Base-by-base conservation (phyloP, 2,329 filamentous ascomycete genomes). In the Bipolaris zeicola region DNA sequence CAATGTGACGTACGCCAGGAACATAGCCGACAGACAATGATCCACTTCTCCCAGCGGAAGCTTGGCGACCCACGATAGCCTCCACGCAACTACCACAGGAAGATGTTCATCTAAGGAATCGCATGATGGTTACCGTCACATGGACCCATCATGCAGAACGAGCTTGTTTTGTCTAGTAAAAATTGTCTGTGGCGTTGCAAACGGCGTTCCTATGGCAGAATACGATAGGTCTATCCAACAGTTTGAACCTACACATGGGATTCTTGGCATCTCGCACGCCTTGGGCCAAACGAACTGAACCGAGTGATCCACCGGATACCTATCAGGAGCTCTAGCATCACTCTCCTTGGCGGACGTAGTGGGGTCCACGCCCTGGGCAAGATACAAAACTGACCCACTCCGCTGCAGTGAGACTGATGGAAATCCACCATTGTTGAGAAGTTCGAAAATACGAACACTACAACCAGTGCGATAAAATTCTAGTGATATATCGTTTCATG, bases 1-100 rank as follows among this genome's bases (percentile, higher is more conserved):
- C 49, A 45, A 34, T 31, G 55, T 71, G 67, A 71, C 68, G 68
- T 71, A 64, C 62, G 68, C 67, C 68, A 45, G 57, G 64, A 24
- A 53, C 49, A 60, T 64, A 58, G 58, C 62, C 56, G 24, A 48
- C 51, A 46, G 28, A 38, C 44, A 7, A 18, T 36, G 47, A 52
- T 63, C 63, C 62, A 65, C 57, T 58, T 65, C 45, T 58, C 51
- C 53, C 58, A 49, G 65, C 62, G 63, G 67, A 60, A 57, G 45
- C 68, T 71, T 70, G 67, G 67, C 66, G 55, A 52, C 28, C 48
- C 48, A 55, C 51, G 36, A 49, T 41, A 34, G 36, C 36, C n/a
- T 45, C 46, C 22, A n/a, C 49, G 38, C 34, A 14, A 34, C 55
- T 43, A 45, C 6, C 52, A 48, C 20, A 36, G 39, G 50, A 26